These are phyloP conservation scores for Rhodomyrtus tomentosa DNA, from an alignment of 345 rosid genomes.

Conservation along the genomic window DNA sequence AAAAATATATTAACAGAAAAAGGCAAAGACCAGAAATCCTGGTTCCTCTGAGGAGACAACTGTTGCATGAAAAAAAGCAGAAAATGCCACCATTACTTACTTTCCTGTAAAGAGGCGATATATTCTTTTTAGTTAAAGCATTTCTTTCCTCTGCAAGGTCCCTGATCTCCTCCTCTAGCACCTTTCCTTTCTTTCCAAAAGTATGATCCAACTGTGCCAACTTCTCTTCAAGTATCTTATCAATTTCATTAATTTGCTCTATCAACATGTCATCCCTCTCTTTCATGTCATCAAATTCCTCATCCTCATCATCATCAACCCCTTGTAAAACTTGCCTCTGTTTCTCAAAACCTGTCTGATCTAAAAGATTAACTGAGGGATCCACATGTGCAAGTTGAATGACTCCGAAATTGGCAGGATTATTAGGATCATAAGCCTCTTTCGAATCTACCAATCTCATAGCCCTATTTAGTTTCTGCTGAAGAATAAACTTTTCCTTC, in stretches of 20 bases:
- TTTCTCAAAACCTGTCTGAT: constrained; percentile 24
- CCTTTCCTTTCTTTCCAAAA: constrained; percentile 85
- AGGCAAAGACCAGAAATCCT: neutral
- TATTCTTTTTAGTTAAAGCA: constrained; percentile 77
- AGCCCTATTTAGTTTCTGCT: constrained; percentile 79
- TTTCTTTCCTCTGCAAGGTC: constrained; percentile 93
- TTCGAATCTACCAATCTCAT: constrained; percentile 79
- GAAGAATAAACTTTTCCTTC: constrained; percentile 78
- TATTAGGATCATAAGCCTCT: constrained; percentile 84
- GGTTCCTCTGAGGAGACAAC: neutral
- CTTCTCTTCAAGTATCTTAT: constrained; percentile 74
- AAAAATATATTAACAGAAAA: neutral
- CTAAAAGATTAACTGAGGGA: constrained; percentile 15
- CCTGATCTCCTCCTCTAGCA: constrained; percentile 85
- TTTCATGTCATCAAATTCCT: constrained; percentile 92
- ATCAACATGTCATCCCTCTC: constrained; percentile 70
- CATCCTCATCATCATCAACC: constrained; percentile 40
- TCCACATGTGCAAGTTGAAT: constrained; percentile 34
- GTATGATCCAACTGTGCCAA: constrained; percentile 82
- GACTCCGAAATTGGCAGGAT: constrained; percentile 68
- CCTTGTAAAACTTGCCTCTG: constrained; percentile 16
- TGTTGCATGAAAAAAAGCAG: neutral
- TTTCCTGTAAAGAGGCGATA: constrained; percentile 70
- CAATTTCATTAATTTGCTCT: constrained; percentile 68
- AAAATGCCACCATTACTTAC: constrained; percentile 22